Base-by-base conservation (phyloP, 2,329 filamentous ascomycete species). In the Phoma sp. region DNA sequence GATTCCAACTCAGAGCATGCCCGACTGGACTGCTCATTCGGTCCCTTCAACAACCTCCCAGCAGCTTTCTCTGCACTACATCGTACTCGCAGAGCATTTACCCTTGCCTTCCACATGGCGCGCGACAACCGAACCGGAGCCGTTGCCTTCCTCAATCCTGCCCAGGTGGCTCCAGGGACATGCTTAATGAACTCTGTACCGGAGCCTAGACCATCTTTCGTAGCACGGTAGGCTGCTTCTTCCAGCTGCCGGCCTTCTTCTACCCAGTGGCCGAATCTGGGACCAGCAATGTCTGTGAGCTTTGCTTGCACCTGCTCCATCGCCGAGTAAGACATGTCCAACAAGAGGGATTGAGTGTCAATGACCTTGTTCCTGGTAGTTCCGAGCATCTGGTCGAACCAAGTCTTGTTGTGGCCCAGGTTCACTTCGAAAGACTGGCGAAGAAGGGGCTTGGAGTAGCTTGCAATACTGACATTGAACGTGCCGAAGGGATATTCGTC, bases 401-500 rank as follows among this genome's bases (percentile, higher is more conserved):
- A 63, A 18, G 69, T 67, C 61, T 67, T 73, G 47, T 68, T 67
- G 38, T 66, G 67, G 17, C 73, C 71, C 9, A 76, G 50, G 29
- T 42, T 66, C 29, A 76, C 57, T n/a, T 70, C 57, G 43, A 74
- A 71, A 2, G 65, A 64, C 46, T 74, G 69, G 33, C 64, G 62
- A n/a, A 74, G 56, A 1, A 71, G 59, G n/a, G 73, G 72, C 54
- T 73, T 75, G n/a, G 70, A 69, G 46, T 68, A 64, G 20, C 71
- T 71, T 21, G 61, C 62, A 39, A 84, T 76, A 26, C 76, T 80
- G 30, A 84, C 74, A 53, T 82, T 79, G 57, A 84, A 72, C 18
- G 71, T 57, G 3, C 81, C 80, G 47, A 79, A 75, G 9, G 80
- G 76, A 62, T 84, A 78, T 52, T 79, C 77, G 36, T 77, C 74